Conservation (phyloP, 116 monocot genomes). For the Iris pallida region DNA sequence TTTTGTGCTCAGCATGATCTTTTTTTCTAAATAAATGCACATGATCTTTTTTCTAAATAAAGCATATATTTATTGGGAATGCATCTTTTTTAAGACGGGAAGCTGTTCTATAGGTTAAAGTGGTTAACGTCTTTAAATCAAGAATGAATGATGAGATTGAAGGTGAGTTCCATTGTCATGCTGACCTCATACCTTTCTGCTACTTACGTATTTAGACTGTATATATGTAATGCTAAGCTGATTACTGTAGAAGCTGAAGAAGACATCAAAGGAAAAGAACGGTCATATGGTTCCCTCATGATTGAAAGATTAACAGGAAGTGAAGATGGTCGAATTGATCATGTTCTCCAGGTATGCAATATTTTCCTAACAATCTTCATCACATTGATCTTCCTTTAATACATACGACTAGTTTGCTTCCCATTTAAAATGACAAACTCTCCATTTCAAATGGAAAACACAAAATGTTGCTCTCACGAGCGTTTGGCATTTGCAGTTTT, state of each 20-base stretch:
- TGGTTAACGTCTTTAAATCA: conserved; percentile 45
- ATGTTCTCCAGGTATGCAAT: conserved; percentile 66
- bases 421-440: neutral
- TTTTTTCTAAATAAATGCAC: no score
- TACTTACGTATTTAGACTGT: neutral
- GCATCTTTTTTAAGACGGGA: no score
- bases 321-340: conserved; percentile 65
- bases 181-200: neutral
- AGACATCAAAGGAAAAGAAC: conserved; percentile 27
- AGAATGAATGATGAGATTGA: conserved; percentile 34
- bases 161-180: conserved; percentile 34
- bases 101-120: conserved; percentile 54
- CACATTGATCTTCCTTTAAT: neutral
- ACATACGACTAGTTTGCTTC: neutral
- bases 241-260: conserved; percentile 19
- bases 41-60: no score
- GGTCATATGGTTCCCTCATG: conserved; percentile 69
- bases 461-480: no score
- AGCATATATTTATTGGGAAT: no score
- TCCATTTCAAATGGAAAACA: no score
- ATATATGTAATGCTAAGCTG: neutral
- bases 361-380: neutral
- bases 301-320: conserved; percentile 62
- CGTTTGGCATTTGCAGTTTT: no score
- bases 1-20: no score